phyloP scores from a whole-genome alignment of 2,329 filamentous ascomycete species.

The Neoascochyta sp. region DNA sequence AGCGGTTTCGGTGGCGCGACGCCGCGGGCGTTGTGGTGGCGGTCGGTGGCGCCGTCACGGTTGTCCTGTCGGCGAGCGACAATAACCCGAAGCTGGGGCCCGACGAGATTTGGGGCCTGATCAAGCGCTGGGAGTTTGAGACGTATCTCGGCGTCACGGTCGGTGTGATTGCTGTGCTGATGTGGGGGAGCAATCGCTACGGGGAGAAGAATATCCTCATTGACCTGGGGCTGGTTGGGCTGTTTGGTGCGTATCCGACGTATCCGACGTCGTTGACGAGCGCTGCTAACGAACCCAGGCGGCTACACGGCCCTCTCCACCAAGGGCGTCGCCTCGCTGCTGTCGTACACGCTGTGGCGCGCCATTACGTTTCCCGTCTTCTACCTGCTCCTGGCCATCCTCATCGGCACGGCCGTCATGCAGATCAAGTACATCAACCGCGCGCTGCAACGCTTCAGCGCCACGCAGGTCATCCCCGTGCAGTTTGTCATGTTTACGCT shows the following conservation, averaged over 20 bases:
- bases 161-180: slow-evolving; percentile 68
- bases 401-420: slow-evolving; percentile 84
- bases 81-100: slow-evolving; percentile 89
- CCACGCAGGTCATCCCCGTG: slow-evolving; percentile 94
- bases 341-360: slow-evolving; percentile 85
- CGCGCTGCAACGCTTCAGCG: slow-evolving; percentile 86
- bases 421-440: slow-evolving; percentile 96
- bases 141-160: slow-evolving; percentile 79
- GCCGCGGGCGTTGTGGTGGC: slow-evolving; percentile 85
- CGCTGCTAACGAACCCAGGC: slow-evolving; percentile 46
- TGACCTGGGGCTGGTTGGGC: slow-evolving; percentile 84
- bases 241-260: slow-evolving; percentile 80
- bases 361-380: slow-evolving; percentile 90
- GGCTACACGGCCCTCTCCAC: slow-evolving; percentile 96
- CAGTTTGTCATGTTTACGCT: slow-evolving; percentile 97
- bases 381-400: slow-evolving; percentile 75
- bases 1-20: slow-evolving; percentile 79
- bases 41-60: slow-evolving; percentile 81
- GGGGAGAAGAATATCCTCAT: slow-evolving; percentile 86
- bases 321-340: slow-evolving; percentile 91
- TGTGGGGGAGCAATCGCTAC: slow-evolving; percentile 78
- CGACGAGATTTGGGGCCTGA: slow-evolving; percentile 83
- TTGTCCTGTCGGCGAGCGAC: slow-evolving; percentile 85
- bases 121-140: slow-evolving; percentile 84
- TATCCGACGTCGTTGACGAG: not conserved